Percentiles rank a stretch among this genome's conserved stretches.
Conservation (phyloP, 1,284 basidiomycete genomes). For the Leccinum proximum region DNA sequence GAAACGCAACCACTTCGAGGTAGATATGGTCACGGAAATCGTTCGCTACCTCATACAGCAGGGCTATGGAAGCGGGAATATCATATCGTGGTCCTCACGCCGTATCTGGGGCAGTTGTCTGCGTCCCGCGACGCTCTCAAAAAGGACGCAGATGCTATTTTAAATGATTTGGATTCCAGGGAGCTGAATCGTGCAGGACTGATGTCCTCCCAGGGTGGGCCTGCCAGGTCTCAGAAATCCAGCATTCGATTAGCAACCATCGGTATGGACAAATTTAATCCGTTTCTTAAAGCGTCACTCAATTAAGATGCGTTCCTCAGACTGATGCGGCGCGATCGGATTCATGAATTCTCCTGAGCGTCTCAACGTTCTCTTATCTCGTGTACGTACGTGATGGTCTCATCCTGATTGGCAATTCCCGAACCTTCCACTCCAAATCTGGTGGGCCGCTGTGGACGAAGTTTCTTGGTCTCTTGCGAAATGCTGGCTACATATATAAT, state of each 20-base stretch:
- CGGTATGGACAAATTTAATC: constrained; percentile 32
- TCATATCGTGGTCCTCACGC: constrained; percentile 56
- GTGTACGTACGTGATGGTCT: constrained; percentile 66
- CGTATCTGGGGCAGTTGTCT: constrained; percentile 61
- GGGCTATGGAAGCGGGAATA: constrained; percentile 54
- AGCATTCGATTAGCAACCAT: constrained; percentile 55
- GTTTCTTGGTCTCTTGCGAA: constrained; percentile 42
- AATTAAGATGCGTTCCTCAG: constrained; percentile 27
- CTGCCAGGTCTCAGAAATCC: constrained; percentile 32
- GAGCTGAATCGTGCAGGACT: constrained; percentile 18
- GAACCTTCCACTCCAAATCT: constrained; percentile 52
- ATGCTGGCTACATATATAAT: constrained; percentile 44
- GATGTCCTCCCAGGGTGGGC: constrained; percentile 32
- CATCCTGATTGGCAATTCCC: constrained; percentile 61
- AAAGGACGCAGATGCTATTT: constrained; percentile 50
- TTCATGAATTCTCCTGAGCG: constrained; percentile 67
- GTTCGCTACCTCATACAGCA: constrained; percentile 63
- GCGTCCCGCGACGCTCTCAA: constrained; percentile 43
- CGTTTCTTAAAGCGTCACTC: not conserved
- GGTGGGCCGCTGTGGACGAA: constrained; percentile 48
- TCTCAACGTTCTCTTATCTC: constrained; percentile 62
- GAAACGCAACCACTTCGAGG: constrained; percentile 58
- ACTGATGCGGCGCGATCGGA: constrained; percentile 47
- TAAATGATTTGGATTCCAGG: constrained; percentile 56
- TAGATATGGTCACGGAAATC: constrained; percentile 58